phyloP scores from a whole-genome alignment of 2,329 filamentous ascomycete genomes.

The Paramyrothecium roridum region DNA sequence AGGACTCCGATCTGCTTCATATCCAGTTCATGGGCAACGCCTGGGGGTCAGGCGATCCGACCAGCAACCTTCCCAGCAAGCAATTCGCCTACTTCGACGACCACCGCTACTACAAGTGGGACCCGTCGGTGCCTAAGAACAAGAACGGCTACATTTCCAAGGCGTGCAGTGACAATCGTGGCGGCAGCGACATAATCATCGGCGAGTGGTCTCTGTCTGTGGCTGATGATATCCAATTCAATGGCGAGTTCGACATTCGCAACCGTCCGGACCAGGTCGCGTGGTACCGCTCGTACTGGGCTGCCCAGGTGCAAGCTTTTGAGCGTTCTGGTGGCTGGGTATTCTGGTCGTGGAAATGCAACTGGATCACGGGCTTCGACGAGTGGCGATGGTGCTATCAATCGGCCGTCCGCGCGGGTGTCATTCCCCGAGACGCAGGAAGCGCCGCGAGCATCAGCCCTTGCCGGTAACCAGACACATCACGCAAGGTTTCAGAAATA shows the following conservation, averaged over 20 bases:
- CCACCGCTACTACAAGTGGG: slow-evolving; percentile 58
- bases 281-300: slow-evolving; percentile 57
- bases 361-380: slow-evolving; percentile 29
- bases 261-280: slow-evolving; percentile 26
- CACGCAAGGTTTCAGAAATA: too few species aligned
- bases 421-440: slow-evolving; percentile 19
- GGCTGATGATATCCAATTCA: slow-evolving; percentile 43
- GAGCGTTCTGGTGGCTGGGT: slow-evolving; percentile 53
- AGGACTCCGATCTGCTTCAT: slow-evolving; percentile 42
- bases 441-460: slow-evolving; percentile 10
- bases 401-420: slow-evolving; percentile 18
- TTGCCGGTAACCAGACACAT: background rate
- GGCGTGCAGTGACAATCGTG: slow-evolving; percentile 44
- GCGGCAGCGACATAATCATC: slow-evolving; percentile 43
- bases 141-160: slow-evolving; percentile 47
- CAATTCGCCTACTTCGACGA: slow-evolving; percentile 52
- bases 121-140: slow-evolving; percentile 34
- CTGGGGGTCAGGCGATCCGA: slow-evolving; percentile 56
- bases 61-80: slow-evolving; percentile 36
- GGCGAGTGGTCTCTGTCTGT: slow-evolving; percentile 58
- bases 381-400: slow-evolving; percentile 49
- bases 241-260: slow-evolving; percentile 36
- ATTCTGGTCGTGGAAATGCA: slow-evolving; percentile 59
- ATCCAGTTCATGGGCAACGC: slow-evolving; percentile 44
- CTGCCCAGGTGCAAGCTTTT: slow-evolving; percentile 52